phyloP scores from a whole-genome alignment of 1,284 basidiomycete genomes.

The Neonothopanus nambi region DNA sequence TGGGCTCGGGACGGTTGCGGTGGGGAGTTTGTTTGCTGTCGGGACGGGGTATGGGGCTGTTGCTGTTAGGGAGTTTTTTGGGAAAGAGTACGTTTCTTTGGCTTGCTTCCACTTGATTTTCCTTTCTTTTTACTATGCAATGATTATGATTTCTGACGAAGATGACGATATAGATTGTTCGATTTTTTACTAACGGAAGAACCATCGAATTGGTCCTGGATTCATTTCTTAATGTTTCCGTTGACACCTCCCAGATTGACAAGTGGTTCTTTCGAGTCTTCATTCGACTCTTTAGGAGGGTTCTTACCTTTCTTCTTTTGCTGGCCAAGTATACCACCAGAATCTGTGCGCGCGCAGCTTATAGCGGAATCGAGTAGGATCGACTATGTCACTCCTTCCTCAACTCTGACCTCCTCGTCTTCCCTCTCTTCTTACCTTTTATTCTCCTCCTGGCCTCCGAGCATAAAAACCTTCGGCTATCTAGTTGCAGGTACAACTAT shows the following conservation, averaged over 20 bases:
- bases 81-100: slow-evolving; percentile 10
- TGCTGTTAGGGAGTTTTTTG: slow-evolving; percentile 13
- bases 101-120: no score
- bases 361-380: slow-evolving; percentile 5
- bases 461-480: slow-evolving; percentile 3
- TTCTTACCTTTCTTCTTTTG: slow-evolving; percentile 13
- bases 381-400: background rate
- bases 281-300: background rate
- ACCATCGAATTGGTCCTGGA: slow-evolving; percentile 8
- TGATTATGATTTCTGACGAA: no score
- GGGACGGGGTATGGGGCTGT: slow-evolving; percentile 10
- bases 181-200: slow-evolving; percentile 14
- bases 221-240: slow-evolving; percentile 6
- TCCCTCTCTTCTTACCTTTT: background rate
- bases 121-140: background rate
- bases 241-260: slow-evolving; percentile 1
- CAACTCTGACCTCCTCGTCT: no score
- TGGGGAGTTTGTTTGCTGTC: background rate
- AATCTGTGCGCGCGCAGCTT: slow-evolving; percentile 4
- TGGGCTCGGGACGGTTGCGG: background rate
- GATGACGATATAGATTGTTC: background rate
- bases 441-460: background rate
- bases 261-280: background rate
- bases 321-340: slow-evolving; percentile 13
- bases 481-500: slow-evolving; percentile 3